Conservation (phyloP, 208 protist genomes). For the Porcisia deanei region DNA sequence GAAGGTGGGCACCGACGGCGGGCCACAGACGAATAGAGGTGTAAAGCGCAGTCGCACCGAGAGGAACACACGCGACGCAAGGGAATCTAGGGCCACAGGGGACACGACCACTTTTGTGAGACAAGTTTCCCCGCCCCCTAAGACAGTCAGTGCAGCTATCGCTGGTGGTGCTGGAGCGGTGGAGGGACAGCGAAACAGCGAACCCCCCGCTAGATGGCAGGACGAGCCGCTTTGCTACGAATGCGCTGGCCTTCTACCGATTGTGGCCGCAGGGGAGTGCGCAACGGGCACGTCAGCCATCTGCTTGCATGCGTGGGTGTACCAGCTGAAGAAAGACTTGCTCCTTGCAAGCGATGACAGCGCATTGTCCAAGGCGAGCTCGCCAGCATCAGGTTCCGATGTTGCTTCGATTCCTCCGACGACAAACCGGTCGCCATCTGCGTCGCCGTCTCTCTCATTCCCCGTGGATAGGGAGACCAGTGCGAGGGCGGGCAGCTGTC, state of each 20-base stretch:
- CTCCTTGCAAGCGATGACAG: conserved; percentile 7
- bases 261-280: conserved; percentile 41
- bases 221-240: conserved; percentile 75
- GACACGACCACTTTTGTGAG: not conserved
- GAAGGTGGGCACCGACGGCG: not conserved
- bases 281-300: conserved; percentile 38
- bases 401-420: not conserved
- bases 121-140: not conserved
- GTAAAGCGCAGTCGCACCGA: conserved; percentile 3
- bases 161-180: not conserved
- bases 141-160: not conserved
- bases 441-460: not conserved
- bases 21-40: not conserved
- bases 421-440: not conserved
- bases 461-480: not conserved
- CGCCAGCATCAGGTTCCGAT: not conserved
- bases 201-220: not conserved
- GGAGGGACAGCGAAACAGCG: not conserved
- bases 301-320: conserved; percentile 75
- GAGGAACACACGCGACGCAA: not conserved
- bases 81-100: not conserved
- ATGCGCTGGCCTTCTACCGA: conserved; percentile 52
- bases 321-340: conserved; percentile 51
- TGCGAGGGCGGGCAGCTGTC: not conserved
- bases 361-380: not conserved